A percentile compares a stretch with the other conserved stretches of the same genome.
phyloP scores from a whole-genome alignment of 2,329 filamentous ascomycete genomes.

The Cyclaneusma minus region DNA sequence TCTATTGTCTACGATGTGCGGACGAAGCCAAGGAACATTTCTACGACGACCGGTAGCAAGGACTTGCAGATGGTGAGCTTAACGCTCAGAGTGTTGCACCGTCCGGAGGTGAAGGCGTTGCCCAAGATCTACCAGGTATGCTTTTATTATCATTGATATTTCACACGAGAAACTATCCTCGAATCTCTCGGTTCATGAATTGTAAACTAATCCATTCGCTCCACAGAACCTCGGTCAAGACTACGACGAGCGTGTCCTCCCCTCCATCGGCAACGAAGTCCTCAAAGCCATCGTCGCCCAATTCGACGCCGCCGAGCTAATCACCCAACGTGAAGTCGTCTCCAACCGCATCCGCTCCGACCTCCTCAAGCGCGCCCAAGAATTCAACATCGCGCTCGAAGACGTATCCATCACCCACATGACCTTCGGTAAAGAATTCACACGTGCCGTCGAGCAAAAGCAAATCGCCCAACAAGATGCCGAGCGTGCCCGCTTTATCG shows the following conservation, averaged over 20 bases:
- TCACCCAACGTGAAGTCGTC: conserved; percentile 96
- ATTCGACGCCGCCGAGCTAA: conserved; percentile 96
- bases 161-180: too few relatives aligned
- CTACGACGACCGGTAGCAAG: conserved; percentile 94
- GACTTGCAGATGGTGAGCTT: conserved; percentile 99
- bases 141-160: too few relatives aligned
- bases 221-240: conserved; percentile 83
- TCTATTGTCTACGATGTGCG: conserved; percentile 93
- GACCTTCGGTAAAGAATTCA: conserved; percentile 99
- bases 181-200: neutral
- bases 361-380: conserved; percentile 77
- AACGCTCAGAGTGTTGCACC: conserved; percentile 86
- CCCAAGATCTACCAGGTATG: conserved; percentile 97
- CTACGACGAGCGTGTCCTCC: conserved; percentile 96
- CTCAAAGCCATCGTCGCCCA: conserved; percentile 97
- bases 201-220: conserved; percentile 2
- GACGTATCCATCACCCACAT: conserved; percentile 99
- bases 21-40: conserved; percentile 93
- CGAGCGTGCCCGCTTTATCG: conserved; percentile 92
- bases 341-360: conserved; percentile 87
- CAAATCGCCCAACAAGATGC: conserved; percentile 99
- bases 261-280: conserved; percentile 98
- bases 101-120: conserved; percentile 80
- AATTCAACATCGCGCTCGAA: conserved; percentile 98
- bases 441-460: conserved; percentile 97